A percentile compares a stretch with the other conserved stretches of the same genome.
Evolutionary conservation across 352 stramenopile genomes (phyloP).

Genomic region (Ophiocytium majus): DNA sequence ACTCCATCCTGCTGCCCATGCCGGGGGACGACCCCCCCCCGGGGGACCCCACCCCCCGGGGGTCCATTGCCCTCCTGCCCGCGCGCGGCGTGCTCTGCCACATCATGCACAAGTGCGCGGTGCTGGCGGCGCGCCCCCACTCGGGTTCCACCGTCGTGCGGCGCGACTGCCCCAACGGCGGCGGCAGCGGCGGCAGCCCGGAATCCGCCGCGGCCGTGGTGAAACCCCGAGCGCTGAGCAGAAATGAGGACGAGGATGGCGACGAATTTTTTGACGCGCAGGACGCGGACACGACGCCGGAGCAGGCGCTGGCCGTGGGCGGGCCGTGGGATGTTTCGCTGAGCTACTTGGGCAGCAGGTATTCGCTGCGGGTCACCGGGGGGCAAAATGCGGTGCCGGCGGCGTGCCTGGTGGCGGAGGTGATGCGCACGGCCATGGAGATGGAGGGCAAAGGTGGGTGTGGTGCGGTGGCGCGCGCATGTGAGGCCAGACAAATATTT

Average conservation of each 20-base stretch:
- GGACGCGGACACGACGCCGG: not conserved
- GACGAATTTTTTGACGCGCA: slow-evolving; percentile 16
- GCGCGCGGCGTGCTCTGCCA: slow-evolving; percentile 22
- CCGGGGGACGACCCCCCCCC: not conserved
- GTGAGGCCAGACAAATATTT: no score
- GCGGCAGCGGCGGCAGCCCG: not conserved
- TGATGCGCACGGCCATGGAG: not conserved
- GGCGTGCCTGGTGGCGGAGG: slow-evolving; percentile 18
- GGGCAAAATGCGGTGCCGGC: not conserved
- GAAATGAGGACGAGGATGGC: not conserved
- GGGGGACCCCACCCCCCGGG: not conserved
- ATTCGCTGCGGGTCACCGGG: not conserved
- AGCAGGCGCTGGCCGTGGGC: not conserved
- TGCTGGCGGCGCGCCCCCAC: not conserved
- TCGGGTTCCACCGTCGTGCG: not conserved
- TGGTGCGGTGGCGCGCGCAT: not conserved
- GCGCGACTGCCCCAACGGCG: not conserved
- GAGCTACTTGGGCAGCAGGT: not conserved
- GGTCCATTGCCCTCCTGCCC: not conserved
- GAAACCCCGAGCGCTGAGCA: not conserved
- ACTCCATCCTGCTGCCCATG: not conserved
- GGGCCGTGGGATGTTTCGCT: slow-evolving; percentile 18
- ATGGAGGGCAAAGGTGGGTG: not conserved
- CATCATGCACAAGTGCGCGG: slow-evolving; percentile 12
- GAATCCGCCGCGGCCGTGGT: not conserved